Percentiles rank a stretch among this genome's conserved stretches.
Evolutionary conservation across 2,329 filamentous ascomycete genomes (phyloP).

Genomic region (Aureobasidium sp.): DNA sequence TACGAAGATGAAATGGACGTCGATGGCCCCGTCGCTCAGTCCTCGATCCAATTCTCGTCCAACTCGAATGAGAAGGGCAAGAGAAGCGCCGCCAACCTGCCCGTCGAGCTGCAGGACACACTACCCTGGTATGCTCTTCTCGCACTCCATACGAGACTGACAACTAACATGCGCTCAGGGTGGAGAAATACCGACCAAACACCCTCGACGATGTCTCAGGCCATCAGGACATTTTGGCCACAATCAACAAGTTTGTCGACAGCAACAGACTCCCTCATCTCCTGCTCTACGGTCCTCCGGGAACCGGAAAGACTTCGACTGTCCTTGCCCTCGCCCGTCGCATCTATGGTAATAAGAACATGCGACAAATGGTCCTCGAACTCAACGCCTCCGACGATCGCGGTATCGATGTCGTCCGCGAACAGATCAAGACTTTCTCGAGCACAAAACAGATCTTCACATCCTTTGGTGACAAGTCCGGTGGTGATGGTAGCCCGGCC

Average conservation of each 20-base stretch:
- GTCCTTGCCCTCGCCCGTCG: constrained; percentile 84
- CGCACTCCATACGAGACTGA: not conserved
- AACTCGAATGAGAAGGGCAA: constrained; percentile 72
- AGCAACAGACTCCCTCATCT: constrained; percentile 90
- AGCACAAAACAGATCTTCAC: constrained; percentile 97
- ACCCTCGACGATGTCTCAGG: constrained; percentile 89
- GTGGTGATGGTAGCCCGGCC: constrained; percentile 34
- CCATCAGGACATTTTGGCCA: constrained; percentile 93
- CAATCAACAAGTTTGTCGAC: constrained; percentile 96
- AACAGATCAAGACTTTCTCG: constrained; percentile 99
- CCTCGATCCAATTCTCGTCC: constrained; percentile 60
- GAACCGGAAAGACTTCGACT: constrained; percentile 95
- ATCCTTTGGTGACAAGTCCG: constrained; percentile 35
- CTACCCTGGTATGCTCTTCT: constrained; percentile 65
- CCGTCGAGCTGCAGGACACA: constrained; percentile 87
- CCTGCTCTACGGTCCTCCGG: constrained; percentile 90
- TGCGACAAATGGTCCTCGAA: constrained; percentile 97
- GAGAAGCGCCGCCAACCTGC: constrained; percentile 82
- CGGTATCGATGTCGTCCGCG: constrained; percentile 93
- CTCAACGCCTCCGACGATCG: constrained; percentile 95
- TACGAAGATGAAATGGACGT: constrained; percentile 58
- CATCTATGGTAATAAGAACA: constrained; percentile 86
- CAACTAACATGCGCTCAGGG: constrained; percentile 46
- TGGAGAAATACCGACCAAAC: constrained; percentile 91
- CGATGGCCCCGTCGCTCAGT: constrained; percentile 46